Evolutionary conservation across 768 basidiomycete genomes (phyloP).

Genomic region (Hebeloma cylindrosporum): DNA sequence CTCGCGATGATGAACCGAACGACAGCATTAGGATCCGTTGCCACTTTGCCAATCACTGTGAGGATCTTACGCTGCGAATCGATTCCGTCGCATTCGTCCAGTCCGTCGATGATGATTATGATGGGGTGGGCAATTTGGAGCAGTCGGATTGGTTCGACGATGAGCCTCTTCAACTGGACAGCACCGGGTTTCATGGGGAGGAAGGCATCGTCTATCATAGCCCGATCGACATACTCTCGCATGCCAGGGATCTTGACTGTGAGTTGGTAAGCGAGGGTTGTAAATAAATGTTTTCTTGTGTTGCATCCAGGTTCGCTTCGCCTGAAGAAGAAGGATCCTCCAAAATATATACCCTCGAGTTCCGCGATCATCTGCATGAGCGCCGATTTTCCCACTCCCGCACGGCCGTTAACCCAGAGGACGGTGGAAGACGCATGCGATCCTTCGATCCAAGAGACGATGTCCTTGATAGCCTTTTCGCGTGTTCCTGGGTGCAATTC

Average conservation of each 20-base stretch:
- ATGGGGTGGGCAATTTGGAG: background rate
- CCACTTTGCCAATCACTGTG: background rate
- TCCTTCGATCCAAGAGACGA: too few relatives aligned
- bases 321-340: background rate
- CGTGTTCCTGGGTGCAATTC: too few relatives aligned
- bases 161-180: background rate
- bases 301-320: background rate
- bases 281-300: background rate
- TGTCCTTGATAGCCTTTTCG: too few relatives aligned
- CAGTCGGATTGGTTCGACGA: background rate
- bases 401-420: background rate
- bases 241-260: background rate
- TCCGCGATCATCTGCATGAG: background rate
- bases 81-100: constrained; percentile 1
- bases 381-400: background rate
- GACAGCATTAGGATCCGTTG: too few relatives aligned
- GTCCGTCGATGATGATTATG: background rate
- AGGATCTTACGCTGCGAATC: background rate
- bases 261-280: background rate
- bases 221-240: background rate
- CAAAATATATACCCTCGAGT: background rate
- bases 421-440: too few relatives aligned
- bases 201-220: background rate
- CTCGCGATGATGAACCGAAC: background rate
- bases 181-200: too few relatives aligned